These are phyloP conservation scores for Epichloe scottii DNA, from an alignment of 2,329 filamentous ascomycete genomes.

Conservation along the genomic window DNA sequence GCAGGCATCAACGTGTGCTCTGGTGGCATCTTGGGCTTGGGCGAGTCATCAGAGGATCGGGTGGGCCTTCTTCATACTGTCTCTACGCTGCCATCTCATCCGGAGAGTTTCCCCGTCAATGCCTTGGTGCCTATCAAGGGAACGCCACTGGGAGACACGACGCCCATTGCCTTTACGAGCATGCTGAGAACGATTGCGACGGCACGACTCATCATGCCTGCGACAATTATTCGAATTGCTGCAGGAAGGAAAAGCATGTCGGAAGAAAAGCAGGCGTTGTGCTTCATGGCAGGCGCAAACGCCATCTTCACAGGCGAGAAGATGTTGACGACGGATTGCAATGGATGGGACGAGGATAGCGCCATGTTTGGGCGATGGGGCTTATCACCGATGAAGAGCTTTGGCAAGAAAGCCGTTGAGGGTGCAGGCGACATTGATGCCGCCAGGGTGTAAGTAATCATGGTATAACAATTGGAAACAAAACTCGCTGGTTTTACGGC, in stretches of 20 bases:
- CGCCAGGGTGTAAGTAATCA: not conserved
- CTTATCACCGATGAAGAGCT: constrained; percentile 59
- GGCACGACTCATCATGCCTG: constrained; percentile 69
- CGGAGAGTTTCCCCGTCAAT: constrained; percentile 86
- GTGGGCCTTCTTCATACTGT: constrained; percentile 76
- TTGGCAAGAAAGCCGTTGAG: constrained; percentile 21
- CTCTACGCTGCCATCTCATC: constrained; percentile 66
- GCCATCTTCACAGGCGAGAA: constrained; percentile 94
- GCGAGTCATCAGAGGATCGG: constrained; percentile 67
- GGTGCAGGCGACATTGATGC: constrained; percentile 9
- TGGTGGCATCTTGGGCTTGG: constrained; percentile 75
- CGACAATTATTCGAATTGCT: constrained; percentile 75
- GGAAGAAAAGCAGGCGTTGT: constrained; percentile 80
- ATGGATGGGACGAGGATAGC: constrained; percentile 80
- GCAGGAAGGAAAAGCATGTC: constrained; percentile 73
- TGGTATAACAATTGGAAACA: too few species aligned
- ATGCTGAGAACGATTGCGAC: constrained; percentile 76
- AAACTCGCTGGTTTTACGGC: too few species aligned
- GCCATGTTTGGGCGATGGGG: constrained; percentile 78
- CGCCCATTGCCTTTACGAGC: constrained; percentile 62
- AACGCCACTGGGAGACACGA: constrained; percentile 66
- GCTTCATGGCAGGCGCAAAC: constrained; percentile 84
- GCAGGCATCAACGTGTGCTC: constrained; percentile 86
- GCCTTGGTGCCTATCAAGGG: constrained; percentile 84
- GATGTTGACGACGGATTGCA: constrained; percentile 88